These are phyloP conservation scores for Camelina sativa DNA, from an alignment of 345 rosid genomes.

Conservation along the genomic window DNA sequence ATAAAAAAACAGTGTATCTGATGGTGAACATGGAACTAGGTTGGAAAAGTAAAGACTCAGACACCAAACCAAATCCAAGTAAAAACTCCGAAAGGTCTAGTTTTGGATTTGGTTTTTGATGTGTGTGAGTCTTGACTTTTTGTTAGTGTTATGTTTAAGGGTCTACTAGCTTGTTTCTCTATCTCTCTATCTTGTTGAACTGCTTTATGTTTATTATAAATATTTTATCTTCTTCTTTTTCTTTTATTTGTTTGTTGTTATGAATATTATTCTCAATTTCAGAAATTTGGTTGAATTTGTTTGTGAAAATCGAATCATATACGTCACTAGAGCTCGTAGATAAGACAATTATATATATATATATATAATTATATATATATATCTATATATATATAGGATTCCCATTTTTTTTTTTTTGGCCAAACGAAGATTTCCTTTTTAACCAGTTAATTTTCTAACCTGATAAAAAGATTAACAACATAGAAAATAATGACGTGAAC, in stretches of 20 bases:
- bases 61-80: constrained; percentile 46
- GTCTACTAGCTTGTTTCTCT: neutral
- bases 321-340: neutral
- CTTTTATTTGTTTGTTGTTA: neutral
- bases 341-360: no score
- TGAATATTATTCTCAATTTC: neutral
- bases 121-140: constrained; percentile 43
- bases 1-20: no score
- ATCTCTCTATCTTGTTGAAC: constrained; percentile 5
- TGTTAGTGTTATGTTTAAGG: neutral
- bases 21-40: neutral
- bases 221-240: neutral
- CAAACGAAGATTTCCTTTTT: no score
- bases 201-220: neutral
- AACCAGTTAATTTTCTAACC: no score
- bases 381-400: no score
- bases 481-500: neutral
- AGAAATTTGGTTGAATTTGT: neutral
- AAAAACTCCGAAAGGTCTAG: neutral
- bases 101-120: constrained; percentile 44
- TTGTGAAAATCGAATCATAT: constrained; percentile 6
- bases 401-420: no score
- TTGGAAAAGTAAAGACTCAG: constrained; percentile 33
- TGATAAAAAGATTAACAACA: neutral
- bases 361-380: no score